phyloP scores from a whole-genome alignment of 441 rosid genomes.

The Syzygium syzygioides region DNA sequence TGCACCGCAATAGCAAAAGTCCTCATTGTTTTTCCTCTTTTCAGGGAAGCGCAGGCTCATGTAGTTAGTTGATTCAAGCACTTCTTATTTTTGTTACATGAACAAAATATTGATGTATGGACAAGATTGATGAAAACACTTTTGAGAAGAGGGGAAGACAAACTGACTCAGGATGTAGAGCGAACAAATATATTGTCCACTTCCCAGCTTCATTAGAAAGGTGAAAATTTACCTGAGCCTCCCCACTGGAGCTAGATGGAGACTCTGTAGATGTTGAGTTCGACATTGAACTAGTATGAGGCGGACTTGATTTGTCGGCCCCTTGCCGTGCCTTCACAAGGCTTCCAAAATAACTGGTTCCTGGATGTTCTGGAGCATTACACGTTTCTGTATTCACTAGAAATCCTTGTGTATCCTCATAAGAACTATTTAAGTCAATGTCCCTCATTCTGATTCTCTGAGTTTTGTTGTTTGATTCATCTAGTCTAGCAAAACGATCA shows the following conservation, averaged over 20 bases:
- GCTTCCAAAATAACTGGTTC: constrained; percentile 10
- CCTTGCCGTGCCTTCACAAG: constrained; percentile 19
- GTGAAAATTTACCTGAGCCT: constrained; percentile 40
- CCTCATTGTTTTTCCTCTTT: not conserved
- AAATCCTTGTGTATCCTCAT: constrained; percentile 32
- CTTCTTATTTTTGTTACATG: not conserved
- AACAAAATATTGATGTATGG: not conserved
- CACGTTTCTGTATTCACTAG: constrained; percentile 16
- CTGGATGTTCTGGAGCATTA: constrained; percentile 11
- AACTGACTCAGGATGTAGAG: not conserved
- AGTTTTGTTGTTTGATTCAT: constrained; percentile 15
- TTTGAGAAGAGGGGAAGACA: not conserved
- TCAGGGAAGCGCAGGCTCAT: not conserved
- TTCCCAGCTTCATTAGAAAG: not conserved
- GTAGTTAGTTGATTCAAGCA: not conserved
- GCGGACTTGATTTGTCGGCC: constrained; percentile 25
- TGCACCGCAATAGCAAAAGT: not conserved
- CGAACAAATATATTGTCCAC: not conserved
- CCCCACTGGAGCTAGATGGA: constrained; percentile 50
- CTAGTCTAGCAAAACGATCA: constrained; percentile 9
- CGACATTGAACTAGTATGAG: constrained; percentile 27
- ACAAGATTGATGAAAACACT: not conserved
- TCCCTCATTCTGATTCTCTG: constrained; percentile 22
- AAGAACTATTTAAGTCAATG: constrained; percentile 47
- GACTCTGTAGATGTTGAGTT: constrained; percentile 41